Conservation (phyloP, 2,329 filamentous ascomycete genomes). For the Colletotrichum sp. region DNA sequence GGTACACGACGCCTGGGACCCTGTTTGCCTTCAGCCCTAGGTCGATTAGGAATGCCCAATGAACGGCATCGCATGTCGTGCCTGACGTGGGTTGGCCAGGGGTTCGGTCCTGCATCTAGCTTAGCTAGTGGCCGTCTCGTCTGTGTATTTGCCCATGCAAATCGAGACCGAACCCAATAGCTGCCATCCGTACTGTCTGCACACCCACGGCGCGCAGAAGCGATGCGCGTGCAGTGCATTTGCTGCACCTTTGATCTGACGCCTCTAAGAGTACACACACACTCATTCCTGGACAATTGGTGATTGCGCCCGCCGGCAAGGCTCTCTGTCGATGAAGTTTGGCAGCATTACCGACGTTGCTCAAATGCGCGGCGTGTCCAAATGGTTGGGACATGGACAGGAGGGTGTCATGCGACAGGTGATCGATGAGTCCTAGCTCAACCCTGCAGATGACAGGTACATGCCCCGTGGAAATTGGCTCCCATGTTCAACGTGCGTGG, state of each 20-base stretch:
- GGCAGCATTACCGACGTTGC: not conserved
- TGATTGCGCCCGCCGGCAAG: not conserved
- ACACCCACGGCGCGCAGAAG: not conserved
- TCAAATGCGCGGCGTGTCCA: not conserved
- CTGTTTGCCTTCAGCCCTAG: constrained; percentile 12
- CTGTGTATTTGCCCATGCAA: not conserved
- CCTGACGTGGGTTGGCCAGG: constrained; percentile 7
- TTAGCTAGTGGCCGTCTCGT: not conserved
- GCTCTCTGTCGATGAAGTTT: not conserved
- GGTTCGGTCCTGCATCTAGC: not conserved
- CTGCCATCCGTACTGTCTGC: not conserved
- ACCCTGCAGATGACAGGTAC: not conserved
- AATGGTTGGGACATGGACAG: not conserved
- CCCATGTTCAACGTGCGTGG: not conserved
- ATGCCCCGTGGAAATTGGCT: not conserved
- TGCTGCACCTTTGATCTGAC: not conserved
- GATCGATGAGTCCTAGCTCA: constrained; percentile 10
- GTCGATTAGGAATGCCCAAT: not conserved
- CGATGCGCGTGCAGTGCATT: not conserved
- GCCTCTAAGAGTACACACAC: not conserved
- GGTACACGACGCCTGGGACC: not conserved
- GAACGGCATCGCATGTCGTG: not conserved
- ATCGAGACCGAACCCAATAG: not conserved
- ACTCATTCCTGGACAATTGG: not conserved
- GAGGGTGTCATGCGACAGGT: not conserved